Conservation (phyloP, 805 yeast genomes). For the Monosporozyma servazzii region DNA sequence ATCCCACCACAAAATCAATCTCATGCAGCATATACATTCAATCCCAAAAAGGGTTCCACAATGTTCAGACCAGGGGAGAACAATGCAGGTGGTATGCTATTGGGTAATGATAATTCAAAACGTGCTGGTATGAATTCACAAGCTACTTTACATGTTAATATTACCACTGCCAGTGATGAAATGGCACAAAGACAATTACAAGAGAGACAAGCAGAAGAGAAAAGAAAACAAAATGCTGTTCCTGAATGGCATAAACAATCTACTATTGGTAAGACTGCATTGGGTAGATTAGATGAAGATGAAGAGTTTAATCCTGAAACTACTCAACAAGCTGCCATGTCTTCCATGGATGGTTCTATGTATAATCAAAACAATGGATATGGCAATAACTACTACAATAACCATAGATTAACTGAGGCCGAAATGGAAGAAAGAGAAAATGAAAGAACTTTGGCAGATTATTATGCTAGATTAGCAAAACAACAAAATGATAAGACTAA, state of each 20-base stretch:
- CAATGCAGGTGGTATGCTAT: conserved; percentile 19
- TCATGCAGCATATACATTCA: conserved; percentile 58
- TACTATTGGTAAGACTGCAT: conserved; percentile 66
- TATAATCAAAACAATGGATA: conserved; percentile 8
- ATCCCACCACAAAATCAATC: conserved; percentile 75
- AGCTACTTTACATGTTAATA: conserved; percentile 83
- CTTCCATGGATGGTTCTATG: conserved; percentile 11
- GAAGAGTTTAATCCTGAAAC: conserved; percentile 33
- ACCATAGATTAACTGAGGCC: conserved; percentile 24
- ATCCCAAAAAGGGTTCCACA: conserved; percentile 37
- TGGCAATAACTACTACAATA: conserved; percentile 8
- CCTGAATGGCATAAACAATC: conserved; percentile 95
- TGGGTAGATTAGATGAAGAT: conserved; percentile 47
- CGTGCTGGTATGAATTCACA: conserved; percentile 56
- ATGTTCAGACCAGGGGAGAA: conserved; percentile 36
- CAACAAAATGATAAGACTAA: conserved; percentile 51
- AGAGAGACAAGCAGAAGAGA: conserved; percentile 56
- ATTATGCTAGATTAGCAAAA: conserved; percentile 68
- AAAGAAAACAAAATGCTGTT: conserved; percentile 83
- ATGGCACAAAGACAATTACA: conserved; percentile 55
- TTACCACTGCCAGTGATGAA: conserved; percentile 79
- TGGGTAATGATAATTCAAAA: conserved; percentile 35
- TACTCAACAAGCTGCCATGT: conserved; percentile 16
- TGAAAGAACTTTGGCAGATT: conserved; percentile 63
- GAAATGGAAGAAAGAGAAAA: conserved; percentile 54